Conservation (phyloP, 164 flowering plant genomes). For the Vitis riparia region DNA sequence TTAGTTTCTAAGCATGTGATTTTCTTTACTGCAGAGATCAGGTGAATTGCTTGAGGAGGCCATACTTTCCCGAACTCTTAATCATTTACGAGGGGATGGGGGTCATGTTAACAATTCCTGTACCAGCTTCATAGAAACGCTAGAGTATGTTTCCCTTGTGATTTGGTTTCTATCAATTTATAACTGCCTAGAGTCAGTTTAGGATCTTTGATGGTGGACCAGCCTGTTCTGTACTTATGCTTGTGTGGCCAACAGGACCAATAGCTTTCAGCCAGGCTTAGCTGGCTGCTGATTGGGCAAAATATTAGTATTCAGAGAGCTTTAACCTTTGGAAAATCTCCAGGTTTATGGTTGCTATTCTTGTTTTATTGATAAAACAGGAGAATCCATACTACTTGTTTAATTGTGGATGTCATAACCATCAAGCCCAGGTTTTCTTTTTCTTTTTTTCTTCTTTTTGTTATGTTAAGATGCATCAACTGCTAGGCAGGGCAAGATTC, state of each 20-base stretch:
- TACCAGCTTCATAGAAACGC: slow-evolving; percentile 71
- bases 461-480: no score
- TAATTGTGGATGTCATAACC: no score
- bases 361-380: neutral
- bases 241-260: neutral
- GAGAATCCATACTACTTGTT: neutral
- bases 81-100: slow-evolving; percentile 51
- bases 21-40: slow-evolving; percentile 58
- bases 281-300: neutral
- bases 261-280: no score
- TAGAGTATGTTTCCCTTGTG: slow-evolving; percentile 56
- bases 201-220: neutral
- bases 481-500: no score
- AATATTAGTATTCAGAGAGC: neutral
- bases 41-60: slow-evolving; percentile 91
- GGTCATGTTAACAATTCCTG: slow-evolving; percentile 47
- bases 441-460: no score
- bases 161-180: neutral
- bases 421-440: no score
- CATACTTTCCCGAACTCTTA: slow-evolving; percentile 73
- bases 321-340: neutral
- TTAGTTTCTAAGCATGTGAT: slow-evolving; percentile 4
- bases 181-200: neutral
- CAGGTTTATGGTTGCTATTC: neutral
- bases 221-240: neutral